Conservation (phyloP, 768 basidiomycete genomes). For the Myochromella boudieri region DNA sequence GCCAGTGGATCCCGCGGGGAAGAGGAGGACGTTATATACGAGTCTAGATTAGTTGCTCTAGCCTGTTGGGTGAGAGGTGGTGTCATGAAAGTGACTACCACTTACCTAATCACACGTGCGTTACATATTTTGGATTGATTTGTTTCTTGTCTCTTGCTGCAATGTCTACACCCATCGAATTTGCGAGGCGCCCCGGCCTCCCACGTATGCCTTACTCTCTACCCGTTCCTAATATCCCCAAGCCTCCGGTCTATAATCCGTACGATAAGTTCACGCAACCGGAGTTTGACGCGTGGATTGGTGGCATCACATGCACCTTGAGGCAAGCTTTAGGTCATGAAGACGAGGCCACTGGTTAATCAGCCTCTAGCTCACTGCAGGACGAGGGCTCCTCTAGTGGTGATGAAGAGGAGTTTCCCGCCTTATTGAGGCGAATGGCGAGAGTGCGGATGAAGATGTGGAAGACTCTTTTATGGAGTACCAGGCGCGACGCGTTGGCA, state of each 20-base stretch:
- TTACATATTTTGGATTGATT: neutral
- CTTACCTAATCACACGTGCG: constrained; percentile 10
- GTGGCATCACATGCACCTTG: constrained; percentile 57
- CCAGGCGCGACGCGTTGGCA: constrained; percentile 44
- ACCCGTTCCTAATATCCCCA: constrained; percentile 19
- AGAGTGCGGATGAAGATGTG: constrained; percentile 27
- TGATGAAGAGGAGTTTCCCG: constrained; percentile 19
- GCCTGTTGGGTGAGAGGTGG: no score
- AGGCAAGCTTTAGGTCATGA: constrained; percentile 57
- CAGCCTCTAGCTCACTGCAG: constrained; percentile 12
- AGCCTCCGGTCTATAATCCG: constrained; percentile 64
- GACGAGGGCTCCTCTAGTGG: constrained; percentile 3
- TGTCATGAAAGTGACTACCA: constrained; percentile 1
- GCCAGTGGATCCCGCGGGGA: constrained; percentile 45
- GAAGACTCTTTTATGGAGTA: constrained; percentile 61
- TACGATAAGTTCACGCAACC: constrained; percentile 70
- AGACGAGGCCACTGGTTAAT: constrained; percentile 23
- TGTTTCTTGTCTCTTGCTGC: constrained; percentile 6
- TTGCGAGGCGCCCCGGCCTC: constrained; percentile 10
- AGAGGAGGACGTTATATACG: constrained; percentile 48
- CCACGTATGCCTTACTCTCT: constrained; percentile 13
- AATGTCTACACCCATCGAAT: constrained; percentile 16
- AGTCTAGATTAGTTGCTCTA: constrained; percentile 40
- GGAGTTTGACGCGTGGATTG: constrained; percentile 74
- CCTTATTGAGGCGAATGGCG: constrained; percentile 12